Evolutionary conservation across 2,329 filamentous ascomycete species (phyloP).

Genomic region (Paecilomyces dactylethromorphus): DNA sequence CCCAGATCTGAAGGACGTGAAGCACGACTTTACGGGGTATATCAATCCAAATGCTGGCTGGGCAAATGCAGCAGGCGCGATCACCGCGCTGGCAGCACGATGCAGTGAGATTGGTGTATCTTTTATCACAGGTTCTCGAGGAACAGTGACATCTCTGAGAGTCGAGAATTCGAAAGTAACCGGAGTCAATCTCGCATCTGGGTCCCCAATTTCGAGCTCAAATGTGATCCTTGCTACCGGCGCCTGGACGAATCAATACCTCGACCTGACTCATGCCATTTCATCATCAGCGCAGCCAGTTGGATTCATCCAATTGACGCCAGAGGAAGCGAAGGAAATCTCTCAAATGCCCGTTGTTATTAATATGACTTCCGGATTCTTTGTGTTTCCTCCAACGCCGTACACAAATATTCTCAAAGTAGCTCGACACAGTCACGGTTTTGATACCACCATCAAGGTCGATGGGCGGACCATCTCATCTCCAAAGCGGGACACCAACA

Average conservation of each 20-base stretch:
- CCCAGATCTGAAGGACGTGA: constrained; percentile 6
- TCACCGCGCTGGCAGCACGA: constrained; percentile 14
- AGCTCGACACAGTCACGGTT: constrained; percentile 61
- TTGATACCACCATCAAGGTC: constrained; percentile 30
- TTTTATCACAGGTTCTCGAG: constrained; percentile 36
- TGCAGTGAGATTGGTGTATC: constrained; percentile 30
- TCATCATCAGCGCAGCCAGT: constrained; percentile 73
- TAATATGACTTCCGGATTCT: constrained; percentile 38
- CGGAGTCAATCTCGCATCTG: constrained; percentile 52
- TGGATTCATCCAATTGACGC: constrained; percentile 65
- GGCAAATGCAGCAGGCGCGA: constrained; percentile 66
- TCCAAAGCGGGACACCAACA: constrained; percentile 29
- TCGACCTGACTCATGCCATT: constrained; percentile 66
- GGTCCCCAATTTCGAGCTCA: constrained; percentile 50
- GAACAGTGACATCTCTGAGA: constrained; percentile 19
- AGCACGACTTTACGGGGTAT: constrained; percentile 61
- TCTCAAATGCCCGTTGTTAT: constrained; percentile 55
- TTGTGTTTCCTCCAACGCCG: constrained; percentile 44
- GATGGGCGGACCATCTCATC: constrained; percentile 24
- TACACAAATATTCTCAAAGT: constrained; percentile 52
- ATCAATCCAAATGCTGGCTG: constrained; percentile 69
- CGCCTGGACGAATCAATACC: constrained; percentile 70
- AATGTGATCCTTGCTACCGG: constrained; percentile 75
- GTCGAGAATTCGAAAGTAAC: constrained; percentile 31
- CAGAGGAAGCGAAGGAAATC: constrained; percentile 59